Base-by-base conservation (phyloP, 495 filamentous ascomycete genomes). In the Aspergillus mulundensis region DNA sequence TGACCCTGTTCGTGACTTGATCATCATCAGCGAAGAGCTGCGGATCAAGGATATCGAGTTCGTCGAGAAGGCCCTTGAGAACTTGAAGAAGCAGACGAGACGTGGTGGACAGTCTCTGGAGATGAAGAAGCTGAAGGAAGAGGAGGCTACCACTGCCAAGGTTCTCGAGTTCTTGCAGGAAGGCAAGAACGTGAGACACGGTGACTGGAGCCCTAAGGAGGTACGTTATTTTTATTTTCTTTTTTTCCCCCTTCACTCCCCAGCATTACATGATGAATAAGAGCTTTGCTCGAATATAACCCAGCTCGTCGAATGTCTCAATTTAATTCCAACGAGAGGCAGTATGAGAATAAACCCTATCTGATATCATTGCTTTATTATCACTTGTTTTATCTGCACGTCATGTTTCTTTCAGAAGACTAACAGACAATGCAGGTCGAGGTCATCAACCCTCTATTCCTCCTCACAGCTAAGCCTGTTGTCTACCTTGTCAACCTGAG, bases 41-140 rank as follows among this genome's bases (percentile, higher is more conserved):
- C 84, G 92, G 47, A 86, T 97, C 69, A 99, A 99, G 80, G 95
- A 99, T 79, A 97, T 96, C 57, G 95, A 99, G 80, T 97, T 97
- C 72, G 85, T 89, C 48, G 91, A 96, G 78, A 99, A 97, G 81
- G 87, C 91, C 3, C 80, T 93, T 55, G 95, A 97, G 65, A 83
- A 77, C 62, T 76, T 95, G 54, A 84, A 86, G 78, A 99, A 97
- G 83, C 90, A 91, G 77, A 99, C 95, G 19, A 78, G 87, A 56
- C 81, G 92, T 74, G 95, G 95, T 60, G 95, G 95, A 14, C 95
- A 99, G 75, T 92, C 88, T 67, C 77, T 99, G 50, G 93, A 97
- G 80, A 92, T 96, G 87, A 97, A 95, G 85, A 96, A 95, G 78
- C 74, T 96, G 54, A 89, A 87, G 66, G 93, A 97, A 68, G 94